Conservation (phyloP, 1,284 basidiomycete genomes). For the Sphagnurus paluster region DNA sequence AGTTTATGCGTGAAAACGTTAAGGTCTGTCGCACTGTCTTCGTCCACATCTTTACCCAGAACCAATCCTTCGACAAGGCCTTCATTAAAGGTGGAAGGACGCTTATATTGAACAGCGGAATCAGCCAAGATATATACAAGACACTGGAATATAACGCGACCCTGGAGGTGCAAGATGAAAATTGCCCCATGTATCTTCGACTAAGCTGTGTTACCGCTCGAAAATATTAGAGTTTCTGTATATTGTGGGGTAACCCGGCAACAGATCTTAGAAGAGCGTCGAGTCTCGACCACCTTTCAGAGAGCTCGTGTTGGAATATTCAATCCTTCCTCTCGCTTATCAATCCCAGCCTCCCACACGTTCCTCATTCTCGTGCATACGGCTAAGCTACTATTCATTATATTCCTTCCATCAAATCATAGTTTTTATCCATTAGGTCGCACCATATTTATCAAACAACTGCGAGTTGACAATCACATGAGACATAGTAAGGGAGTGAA, state of each 20-base stretch:
- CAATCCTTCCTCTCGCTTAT: too few relatives aligned
- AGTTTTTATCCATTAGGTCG: too few relatives aligned
- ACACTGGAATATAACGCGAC: not conserved
- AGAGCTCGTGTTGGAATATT: too few relatives aligned
- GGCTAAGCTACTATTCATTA: too few relatives aligned
- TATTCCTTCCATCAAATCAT: too few relatives aligned
- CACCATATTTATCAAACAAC: too few relatives aligned
- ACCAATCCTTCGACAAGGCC: not conserved
- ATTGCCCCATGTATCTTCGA: constrained; percentile 2
- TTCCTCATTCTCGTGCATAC: too few relatives aligned
- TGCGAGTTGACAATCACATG: too few relatives aligned
- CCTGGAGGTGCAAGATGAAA: constrained; percentile 1
- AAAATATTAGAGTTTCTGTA: not conserved
- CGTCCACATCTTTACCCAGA: not conserved
- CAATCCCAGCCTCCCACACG: too few relatives aligned
- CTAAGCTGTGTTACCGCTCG: constrained; percentile 2
- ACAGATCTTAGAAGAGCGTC: too few relatives aligned
- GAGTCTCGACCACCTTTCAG: too few relatives aligned
- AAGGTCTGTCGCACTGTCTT: not conserved
- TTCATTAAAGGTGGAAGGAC: constrained; percentile 3
- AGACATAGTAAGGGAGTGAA: too few relatives aligned
- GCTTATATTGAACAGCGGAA: not conserved
- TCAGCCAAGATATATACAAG: not conserved
- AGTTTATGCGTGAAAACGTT: constrained; percentile 5
- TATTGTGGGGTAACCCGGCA: not conserved